Base-by-base conservation (phyloP, 768 basidiomycete genomes). In the Cyclocybe aegerita region DNA sequence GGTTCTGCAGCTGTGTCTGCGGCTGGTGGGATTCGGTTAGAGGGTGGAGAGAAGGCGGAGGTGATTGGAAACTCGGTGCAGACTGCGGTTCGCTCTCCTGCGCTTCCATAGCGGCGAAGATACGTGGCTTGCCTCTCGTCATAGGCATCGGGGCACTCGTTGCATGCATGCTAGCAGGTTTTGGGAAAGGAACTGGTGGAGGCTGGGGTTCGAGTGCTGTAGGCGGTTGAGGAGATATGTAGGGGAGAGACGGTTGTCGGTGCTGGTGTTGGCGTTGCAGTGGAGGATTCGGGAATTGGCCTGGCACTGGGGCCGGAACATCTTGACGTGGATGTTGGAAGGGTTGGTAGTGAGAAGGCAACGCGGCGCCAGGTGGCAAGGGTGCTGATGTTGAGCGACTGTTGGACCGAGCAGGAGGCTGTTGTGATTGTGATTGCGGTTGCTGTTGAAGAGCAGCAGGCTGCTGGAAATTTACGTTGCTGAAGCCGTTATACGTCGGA, bases 81-180 rank as follows among this genome's bases (percentile, higher is more conserved):
- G 40, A 15, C 16, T 59, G 53, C 15, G 17, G 37, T 33, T 48
- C 52, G 39, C 45, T 49, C 8, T 59, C 62, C 40, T 57, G 57
- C 12, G 53, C 61, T 23, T 72, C 69, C 76, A 79, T 81, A 3
- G 83, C 81, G 5, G 82, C 64, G 49, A 88, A 88, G 31, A 88
- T 88, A 16, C 82, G 71, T 1, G 86, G 84, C 15, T 79, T 81
- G 14, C 77, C 79, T 49, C 70, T 72, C 54, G 23, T 23, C 23
- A 23, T 23, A 23, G 23, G 23, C 23, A 53, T 56, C 29, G 60
- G 56, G 4, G 45, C 47, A 32, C 56, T 46, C 48, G 64, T 49
- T 1, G 52, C 46, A 12, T 58, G 60, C 54, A 67, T 42, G 44
- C 59, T 66, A 14, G 60, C 38, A 4, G 62, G 49, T 48, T 65